Base-by-base conservation (phyloP, 2,329 filamentous ascomycete genomes). In the Ascochyta koolunga region DNA sequence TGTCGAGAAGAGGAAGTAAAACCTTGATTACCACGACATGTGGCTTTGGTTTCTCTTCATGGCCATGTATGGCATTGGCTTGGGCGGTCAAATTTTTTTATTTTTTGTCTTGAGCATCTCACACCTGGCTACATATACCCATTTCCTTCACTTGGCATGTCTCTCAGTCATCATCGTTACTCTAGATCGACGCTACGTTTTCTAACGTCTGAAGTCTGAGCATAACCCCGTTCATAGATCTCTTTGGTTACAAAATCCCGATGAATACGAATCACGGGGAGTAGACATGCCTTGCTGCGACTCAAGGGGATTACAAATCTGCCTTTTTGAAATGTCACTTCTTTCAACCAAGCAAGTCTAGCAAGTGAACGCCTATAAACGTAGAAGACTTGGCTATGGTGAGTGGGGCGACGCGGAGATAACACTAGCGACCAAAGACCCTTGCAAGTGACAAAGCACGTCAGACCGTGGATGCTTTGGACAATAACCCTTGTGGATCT, bases 1-100 rank as follows among this genome's bases (percentile, higher is more conserved):
- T 3, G 58, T 50, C 6, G 55, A 58, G 31, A 60, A 67, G 58
- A 57, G 62, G 32, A 64, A 62, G 49, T 65, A 49, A 21, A 9
- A 9, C 2, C 6, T 11, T 19, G 10, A 7, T 9, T 10, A 35
- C 13, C 29, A 32, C 18, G 19, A 39, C n/a, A 25, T 1, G 19
- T 13, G 11, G 21, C 13, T 19, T 19, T 19, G 15, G 7, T 4
- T 13, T 35, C 7, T 8, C 2, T 22, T 15, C 9, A 9, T 7
- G 10, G 3, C 31, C 21, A 18, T 19, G 11, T 36, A 24, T 15
- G 10, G 13, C 31, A 22, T 50, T 24, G 36, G 39, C 8, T 43
- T 38, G 5, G 18, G 32, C 22, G n/a, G 18, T 50, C 18, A 24
- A 6, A 7, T 40, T 40, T 18, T 25, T 25, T 9, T 15, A 15